Base-by-base conservation (phyloP, 495 filamentous ascomycete genomes). In the Penicillium cosmopolitanum region DNA sequence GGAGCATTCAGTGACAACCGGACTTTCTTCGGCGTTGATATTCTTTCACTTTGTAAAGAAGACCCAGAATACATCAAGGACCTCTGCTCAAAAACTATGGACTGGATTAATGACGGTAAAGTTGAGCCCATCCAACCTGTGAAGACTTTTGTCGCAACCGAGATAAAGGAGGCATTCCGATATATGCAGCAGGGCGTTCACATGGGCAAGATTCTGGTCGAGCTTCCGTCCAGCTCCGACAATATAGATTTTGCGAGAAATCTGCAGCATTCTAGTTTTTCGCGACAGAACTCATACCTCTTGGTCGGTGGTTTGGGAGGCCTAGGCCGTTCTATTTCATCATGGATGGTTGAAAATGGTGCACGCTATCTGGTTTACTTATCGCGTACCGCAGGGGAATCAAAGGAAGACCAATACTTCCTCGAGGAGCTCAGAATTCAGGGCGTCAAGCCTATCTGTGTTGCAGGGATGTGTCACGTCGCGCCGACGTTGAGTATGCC, bases 301-400 rank as follows among this genome's bases (percentile, higher is more conserved):
- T 67, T 84, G 11, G 62, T 76, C 4, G 82, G 81, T 18, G 80
- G 80, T 6, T 56, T 82, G 1, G 86, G 86, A 15, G 87, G 86
- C 31, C 69, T 90, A 1, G 86, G 86, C 7, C 72, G 80, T 51
- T 74, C 80, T 25, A 71, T 89, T 48, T 68, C 84, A 0, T 72
- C 68, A 0, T 87, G 83, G 82, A 84, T 90, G 80, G 81, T 80
- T 8, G 65, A 75, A 16, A 75, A 78, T 31, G 85, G 85, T 4
- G 87, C 85, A 10, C 73, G 73, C 21, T 70, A 82, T 46, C 60
- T 90, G 3, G 75, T 85, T 8, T 79, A 85, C 15, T 55, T 77
- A 1, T 75, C 70, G 2, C 66, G 71, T 0, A 62, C 55, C 19
- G 74, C 66, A 3, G 65, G 68, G 12, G 33, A 48, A 18, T 42